Evolutionary conservation across 495 filamentous ascomycete species (phyloP).

Genomic region (Clohesyomyces aquaticus): DNA sequence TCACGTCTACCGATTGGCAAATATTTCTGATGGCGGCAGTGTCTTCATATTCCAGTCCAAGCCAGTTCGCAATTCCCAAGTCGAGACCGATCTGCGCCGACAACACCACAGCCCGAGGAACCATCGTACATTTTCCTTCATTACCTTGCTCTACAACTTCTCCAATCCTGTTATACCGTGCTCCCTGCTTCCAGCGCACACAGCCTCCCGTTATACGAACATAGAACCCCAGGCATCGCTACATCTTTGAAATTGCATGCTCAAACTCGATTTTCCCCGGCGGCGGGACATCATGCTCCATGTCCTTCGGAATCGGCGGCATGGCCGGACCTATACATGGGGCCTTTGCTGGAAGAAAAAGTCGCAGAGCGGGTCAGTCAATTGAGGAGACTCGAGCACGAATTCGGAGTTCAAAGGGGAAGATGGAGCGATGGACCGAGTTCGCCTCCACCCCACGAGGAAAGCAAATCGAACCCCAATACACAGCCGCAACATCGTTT

Average conservation of each 20-base stretch:
- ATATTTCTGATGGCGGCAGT: background rate
- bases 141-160: constrained; percentile 26
- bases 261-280: constrained; percentile 27
- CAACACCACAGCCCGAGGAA: background rate
- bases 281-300: constrained; percentile 31
- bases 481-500: too few relatives aligned
- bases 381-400: constrained; percentile 4
- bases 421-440: constrained; percentile 14
- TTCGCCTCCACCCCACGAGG: background rate
- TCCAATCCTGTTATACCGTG: constrained; percentile 32
- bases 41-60: background rate
- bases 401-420: too few relatives aligned
- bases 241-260: constrained; percentile 27
- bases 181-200: constrained; percentile 14
- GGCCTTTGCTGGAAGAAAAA: constrained; percentile 30
- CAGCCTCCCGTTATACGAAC: constrained; percentile 17
- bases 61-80: constrained; percentile 4
- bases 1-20: too few relatives aligned
- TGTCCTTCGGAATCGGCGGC: constrained; percentile 16
- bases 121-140: constrained; percentile 4
- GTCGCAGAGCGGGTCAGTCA: constrained; percentile 26
- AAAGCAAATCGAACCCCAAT: too few relatives aligned
- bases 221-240: constrained; percentile 4
- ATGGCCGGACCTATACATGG: constrained; percentile 31
- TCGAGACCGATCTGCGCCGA: background rate